Evolutionary conservation across 257 asterid genomes (phyloP), one percentile per base, ranked within the genome.

Genomic region (Plantago elongata): DNA sequence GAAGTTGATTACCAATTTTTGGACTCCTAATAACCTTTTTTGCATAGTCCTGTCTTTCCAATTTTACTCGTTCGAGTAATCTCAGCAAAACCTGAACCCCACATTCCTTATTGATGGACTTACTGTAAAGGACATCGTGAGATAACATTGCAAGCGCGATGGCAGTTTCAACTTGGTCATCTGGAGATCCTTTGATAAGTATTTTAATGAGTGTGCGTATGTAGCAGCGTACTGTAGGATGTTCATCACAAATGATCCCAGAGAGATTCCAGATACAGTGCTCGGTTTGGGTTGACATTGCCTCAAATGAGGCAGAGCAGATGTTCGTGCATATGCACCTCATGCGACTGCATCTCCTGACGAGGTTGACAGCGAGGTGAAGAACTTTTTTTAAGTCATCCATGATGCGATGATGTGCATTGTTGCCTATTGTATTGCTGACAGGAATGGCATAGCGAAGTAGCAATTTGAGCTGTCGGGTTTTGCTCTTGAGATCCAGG

Each of bases 71-170:
- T 83, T 95, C 1, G 69, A 85, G 55, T 9, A 88, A 40, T 61
- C 81, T 88, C 69, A 88, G 45, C 55, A 88, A 45, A 43, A 92
- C 95, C 5, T 63, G 52, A 66, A 85, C 50, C 11, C 93, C 95
- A 4, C 94, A 87, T 79, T 88, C 96, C 45, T 83, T 92, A 13
- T 7, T 44, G 47, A 44, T 7, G 47, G 47, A 44, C 12, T 44
- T 44, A 44, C 47, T 9, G 47, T 44, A 44, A 44, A 44, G 9
- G 12, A 7, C 47, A 44, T 44, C 47, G 1, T 3, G 47, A 44
- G 12, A 9, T 12, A 44, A 44, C 12, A 44, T 7, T 7, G 12
- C 47, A 7, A 44, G 47, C 9, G 47, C 9, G 9, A 7, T 12
- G 12, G 12, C 11, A 9, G 47, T 3, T 44, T 44, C 47, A 44